phyloP scores from a whole-genome alignment of 2,329 filamentous ascomycete genomes.

The Aureobasidium melanogenum region DNA sequence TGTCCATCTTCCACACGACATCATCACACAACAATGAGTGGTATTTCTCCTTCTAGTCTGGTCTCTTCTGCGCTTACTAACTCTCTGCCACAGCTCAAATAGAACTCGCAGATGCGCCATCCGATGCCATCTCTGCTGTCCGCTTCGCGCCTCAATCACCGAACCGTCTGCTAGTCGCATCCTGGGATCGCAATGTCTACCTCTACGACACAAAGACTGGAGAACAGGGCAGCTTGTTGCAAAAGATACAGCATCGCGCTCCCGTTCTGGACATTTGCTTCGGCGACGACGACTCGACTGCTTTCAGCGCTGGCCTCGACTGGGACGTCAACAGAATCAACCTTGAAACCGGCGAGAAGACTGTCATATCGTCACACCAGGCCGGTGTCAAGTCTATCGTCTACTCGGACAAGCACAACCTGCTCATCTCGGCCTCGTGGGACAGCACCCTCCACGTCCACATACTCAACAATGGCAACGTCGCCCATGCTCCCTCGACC shows the following conservation, averaged over 20 bases:
- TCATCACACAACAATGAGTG: neutral
- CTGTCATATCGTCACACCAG: slow-evolving; percentile 66
- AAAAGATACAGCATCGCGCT: slow-evolving; percentile 70
- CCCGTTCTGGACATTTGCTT: slow-evolving; percentile 91
- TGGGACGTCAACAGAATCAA: slow-evolving; percentile 71
- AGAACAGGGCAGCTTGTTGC: slow-evolving; percentile 53
- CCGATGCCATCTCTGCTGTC: slow-evolving; percentile 78
- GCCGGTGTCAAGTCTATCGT: slow-evolving; percentile 75
- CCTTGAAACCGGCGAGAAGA: slow-evolving; percentile 62
- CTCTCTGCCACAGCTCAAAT: slow-evolving; percentile 47
- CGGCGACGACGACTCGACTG: slow-evolving; percentile 69
- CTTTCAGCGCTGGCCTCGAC: slow-evolving; percentile 81
- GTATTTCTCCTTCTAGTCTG: neutral
- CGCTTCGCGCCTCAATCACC: slow-evolving; percentile 73
- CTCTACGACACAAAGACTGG: slow-evolving; percentile 62
- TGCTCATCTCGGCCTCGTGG: slow-evolving; percentile 89
- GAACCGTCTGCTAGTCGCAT: slow-evolving; percentile 74
- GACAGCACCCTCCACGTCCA: slow-evolving; percentile 85
- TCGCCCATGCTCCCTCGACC: slow-evolving; percentile 47
- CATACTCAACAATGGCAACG: slow-evolving; percentile 42
- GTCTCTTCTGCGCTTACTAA: neutral
- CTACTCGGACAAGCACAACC: slow-evolving; percentile 68
- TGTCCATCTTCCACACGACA: neutral
- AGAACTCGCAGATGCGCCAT: slow-evolving; percentile 71
- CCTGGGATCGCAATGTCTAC: slow-evolving; percentile 90